Percentiles rank a stretch among this genome's conserved stretches.
Conservation (phyloP, 2,329 filamentous ascomycete species). For the Clonostachys sp. region DNA sequence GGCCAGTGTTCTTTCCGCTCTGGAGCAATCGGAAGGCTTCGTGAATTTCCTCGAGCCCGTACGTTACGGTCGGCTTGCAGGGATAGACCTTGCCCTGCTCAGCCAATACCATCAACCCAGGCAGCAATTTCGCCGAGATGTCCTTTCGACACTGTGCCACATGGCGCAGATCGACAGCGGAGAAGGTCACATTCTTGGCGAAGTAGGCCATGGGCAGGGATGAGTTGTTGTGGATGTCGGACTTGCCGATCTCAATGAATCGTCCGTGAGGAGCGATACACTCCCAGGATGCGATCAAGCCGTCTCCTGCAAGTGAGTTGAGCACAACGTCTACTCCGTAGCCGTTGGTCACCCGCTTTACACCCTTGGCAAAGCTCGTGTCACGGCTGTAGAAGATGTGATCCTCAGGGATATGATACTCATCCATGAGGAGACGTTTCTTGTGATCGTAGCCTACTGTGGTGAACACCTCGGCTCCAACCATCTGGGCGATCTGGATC, state of each 20-base stretch:
- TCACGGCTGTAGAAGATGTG: constrained; percentile 13
- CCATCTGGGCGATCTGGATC: constrained; percentile 21
- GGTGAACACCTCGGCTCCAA: constrained; percentile 22
- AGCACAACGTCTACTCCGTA: constrained; percentile 25
- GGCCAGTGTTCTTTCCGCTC: constrained; percentile 30
- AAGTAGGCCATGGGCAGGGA: constrained; percentile 42
- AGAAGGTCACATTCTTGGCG: constrained; percentile 30
- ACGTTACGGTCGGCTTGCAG: constrained; percentile 2
- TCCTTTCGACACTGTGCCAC: neutral
- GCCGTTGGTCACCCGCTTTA: constrained; percentile 11
- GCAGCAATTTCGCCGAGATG: constrained; percentile 19
- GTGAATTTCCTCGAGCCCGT: constrained; percentile 20
- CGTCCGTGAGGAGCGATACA: constrained; percentile 18
- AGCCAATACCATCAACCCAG: constrained; percentile 13
- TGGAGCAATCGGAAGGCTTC: constrained; percentile 34
- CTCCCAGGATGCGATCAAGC: constrained; percentile 20
- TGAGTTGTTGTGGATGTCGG: too few species aligned
- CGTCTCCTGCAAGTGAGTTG: constrained; percentile 20
- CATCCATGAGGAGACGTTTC: constrained; percentile 16
- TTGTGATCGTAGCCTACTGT: constrained; percentile 24
- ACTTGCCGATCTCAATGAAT: constrained; percentile 26
- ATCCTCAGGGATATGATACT: constrained; percentile 5
- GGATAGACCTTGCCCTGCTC: constrained; percentile 1
- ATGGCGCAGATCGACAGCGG: constrained; percentile 4
- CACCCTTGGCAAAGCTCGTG: constrained; percentile 4